Evolutionary conservation across 1,284 basidiomycete species (phyloP).

Genomic region (Leccinum colubrinum): DNA sequence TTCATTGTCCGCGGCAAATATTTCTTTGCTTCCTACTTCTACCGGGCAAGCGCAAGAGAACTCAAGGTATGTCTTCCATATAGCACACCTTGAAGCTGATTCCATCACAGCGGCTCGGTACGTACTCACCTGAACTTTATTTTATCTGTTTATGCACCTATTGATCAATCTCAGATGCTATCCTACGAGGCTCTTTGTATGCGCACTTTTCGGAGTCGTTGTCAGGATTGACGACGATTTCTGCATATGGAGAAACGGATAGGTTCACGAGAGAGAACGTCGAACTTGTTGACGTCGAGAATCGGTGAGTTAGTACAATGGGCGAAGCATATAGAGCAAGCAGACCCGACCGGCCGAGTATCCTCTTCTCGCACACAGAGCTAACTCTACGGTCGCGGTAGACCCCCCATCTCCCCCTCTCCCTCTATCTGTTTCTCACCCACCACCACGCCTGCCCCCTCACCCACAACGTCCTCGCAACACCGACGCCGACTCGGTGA

Average conservation of each 20-base stretch:
- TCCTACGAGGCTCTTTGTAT: constrained; percentile 68
- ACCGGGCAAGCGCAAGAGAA: too few relatives aligned
- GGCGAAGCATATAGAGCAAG: not conserved
- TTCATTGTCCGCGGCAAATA: constrained; percentile 60
- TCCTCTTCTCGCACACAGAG: too few relatives aligned
- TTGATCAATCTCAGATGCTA: constrained; percentile 43
- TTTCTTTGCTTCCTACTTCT: constrained; percentile 40
- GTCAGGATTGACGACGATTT: constrained; percentile 81
- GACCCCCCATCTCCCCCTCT: too few relatives aligned
- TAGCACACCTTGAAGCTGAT: too few relatives aligned
- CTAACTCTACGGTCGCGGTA: too few relatives aligned
- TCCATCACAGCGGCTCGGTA: too few relatives aligned
- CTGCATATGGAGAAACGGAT: constrained; percentile 75
- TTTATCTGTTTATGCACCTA: constrained; percentile 53
- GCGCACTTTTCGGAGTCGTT: constrained; percentile 73
- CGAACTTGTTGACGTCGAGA: constrained; percentile 80
- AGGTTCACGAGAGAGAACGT: constrained; percentile 78
- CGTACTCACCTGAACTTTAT: constrained; percentile 45
- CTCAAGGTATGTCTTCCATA: too few relatives aligned
- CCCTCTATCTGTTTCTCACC: too few relatives aligned
- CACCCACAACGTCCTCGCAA: too few relatives aligned
- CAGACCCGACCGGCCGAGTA: too few relatives aligned
- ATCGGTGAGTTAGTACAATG: constrained; percentile 46
- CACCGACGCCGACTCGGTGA: too few relatives aligned
- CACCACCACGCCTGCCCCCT: too few relatives aligned